These are phyloP conservation scores for Tausonia pullulans DNA, from an alignment of 1,284 basidiomycete species.

Conservation along the genomic window DNA sequence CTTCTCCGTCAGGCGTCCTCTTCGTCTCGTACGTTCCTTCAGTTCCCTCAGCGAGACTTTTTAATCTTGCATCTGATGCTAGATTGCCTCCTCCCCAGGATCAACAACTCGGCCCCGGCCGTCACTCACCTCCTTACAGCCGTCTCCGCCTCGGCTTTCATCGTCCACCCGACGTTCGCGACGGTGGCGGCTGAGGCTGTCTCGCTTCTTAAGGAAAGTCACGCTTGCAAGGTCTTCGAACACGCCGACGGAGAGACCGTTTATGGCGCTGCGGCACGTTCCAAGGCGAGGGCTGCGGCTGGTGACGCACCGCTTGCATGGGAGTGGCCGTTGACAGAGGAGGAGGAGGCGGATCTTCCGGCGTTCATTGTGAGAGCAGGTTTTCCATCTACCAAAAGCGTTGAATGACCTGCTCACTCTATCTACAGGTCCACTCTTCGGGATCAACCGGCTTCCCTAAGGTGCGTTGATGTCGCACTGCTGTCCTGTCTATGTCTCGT, in stretches of 20 bases:
- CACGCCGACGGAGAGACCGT: background rate
- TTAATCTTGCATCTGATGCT: background rate
- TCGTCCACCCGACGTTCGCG: conserved; percentile 39
- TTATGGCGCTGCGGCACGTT: background rate
- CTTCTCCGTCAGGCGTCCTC: background rate
- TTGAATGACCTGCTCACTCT: background rate
- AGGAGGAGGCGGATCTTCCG: conserved; percentile 39
- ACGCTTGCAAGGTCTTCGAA: background rate
- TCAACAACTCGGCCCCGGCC: conserved; percentile 48
- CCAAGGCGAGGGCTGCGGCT: background rate
- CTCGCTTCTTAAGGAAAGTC: conserved; percentile 24
- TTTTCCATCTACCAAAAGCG: too few relatives aligned
- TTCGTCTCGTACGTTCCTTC: background rate
- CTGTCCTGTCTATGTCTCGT: too few relatives aligned
- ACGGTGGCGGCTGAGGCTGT: conserved; percentile 33
- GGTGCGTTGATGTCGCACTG: background rate
- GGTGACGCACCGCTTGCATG: background rate
- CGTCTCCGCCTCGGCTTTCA: conserved; percentile 41
- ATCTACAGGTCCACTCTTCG: conserved; percentile 42
- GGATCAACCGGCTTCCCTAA: conserved; percentile 47
- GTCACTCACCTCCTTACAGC: conserved; percentile 45
- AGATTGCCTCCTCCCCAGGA: background rate
- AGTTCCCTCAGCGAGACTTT: background rate
- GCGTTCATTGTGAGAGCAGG: conserved; percentile 35
- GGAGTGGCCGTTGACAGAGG: conserved; percentile 33